Conservation (phyloP, 208 protist species). For the Trypanosoma boissoni region DNA sequence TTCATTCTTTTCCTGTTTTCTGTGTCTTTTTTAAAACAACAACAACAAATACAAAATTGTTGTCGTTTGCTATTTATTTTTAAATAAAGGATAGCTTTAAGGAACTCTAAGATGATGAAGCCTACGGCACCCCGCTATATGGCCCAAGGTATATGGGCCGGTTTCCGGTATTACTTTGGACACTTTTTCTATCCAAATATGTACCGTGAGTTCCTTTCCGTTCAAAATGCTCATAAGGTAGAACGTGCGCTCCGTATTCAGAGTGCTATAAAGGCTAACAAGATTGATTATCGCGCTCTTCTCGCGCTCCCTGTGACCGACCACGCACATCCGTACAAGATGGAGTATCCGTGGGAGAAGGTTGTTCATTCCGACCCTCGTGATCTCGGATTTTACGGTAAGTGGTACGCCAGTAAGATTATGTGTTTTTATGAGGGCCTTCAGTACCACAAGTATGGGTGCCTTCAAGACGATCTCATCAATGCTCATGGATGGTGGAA, state of each 20-base stretch:
- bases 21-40: slow-evolving; percentile 19
- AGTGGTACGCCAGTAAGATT: slow-evolving; percentile 90
- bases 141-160: slow-evolving; percentile 86
- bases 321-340: slow-evolving; percentile 91
- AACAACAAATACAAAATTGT: too few species aligned
- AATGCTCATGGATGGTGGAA: slow-evolving; percentile 90
- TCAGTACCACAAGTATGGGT: slow-evolving; percentile 88
- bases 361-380: slow-evolving; percentile 78
- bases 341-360: slow-evolving; percentile 92
- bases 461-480: slow-evolving; percentile 89
- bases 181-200: slow-evolving; percentile 92
- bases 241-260: slow-evolving; percentile 85
- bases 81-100: neutral
- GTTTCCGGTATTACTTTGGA: slow-evolving; percentile 82
- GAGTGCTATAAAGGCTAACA: slow-evolving; percentile 91
- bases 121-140: slow-evolving; percentile 69
- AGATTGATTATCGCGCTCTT: slow-evolving; percentile 87
- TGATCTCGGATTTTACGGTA: slow-evolving; percentile 79
- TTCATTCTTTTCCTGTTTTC: slow-evolving; percentile 17
- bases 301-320: slow-evolving; percentile 89
- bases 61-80: too few species aligned
- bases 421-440: slow-evolving; percentile 89
- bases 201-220: slow-evolving; percentile 87
- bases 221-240: slow-evolving; percentile 87
- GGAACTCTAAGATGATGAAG: slow-evolving; percentile 61